A percentile compares a stretch with the other conserved stretches of the same genome.
These are phyloP conservation scores for Brettanomyces custersianus DNA, from an alignment of 805 yeast genomes.

Conservation along the genomic window DNA sequence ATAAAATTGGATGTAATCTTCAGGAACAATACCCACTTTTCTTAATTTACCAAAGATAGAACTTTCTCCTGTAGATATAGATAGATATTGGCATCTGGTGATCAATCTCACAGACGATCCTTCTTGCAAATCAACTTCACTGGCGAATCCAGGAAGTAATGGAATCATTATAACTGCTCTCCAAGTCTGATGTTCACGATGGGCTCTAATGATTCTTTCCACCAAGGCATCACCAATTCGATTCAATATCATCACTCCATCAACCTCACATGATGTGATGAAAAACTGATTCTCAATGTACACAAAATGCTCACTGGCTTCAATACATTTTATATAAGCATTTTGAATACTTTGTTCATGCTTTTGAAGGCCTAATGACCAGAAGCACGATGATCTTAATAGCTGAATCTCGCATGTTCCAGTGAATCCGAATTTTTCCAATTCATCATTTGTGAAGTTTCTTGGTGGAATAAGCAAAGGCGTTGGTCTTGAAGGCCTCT, in stretches of 20 bases:
- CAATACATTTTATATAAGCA: conserved; percentile 86
- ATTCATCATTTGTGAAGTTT: conserved; percentile 68
- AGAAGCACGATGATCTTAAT: conserved; percentile 78
- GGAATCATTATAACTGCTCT: conserved; percentile 88
- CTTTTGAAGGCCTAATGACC: conserved; percentile 87
- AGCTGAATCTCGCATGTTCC: conserved; percentile 93
- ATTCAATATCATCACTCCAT: conserved; percentile 77
- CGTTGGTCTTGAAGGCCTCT: conserved; percentile 88
- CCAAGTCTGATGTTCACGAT: conserved; percentile 71
- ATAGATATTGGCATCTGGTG: conserved; percentile 92
- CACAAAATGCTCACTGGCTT: conserved; percentile 84
- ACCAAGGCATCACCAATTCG: conserved; percentile 94
- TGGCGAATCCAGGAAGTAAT: conserved; percentile 94
- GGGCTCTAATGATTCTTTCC: conserved; percentile 89
- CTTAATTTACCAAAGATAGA: conserved; percentile 80
- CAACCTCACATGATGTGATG: conserved; percentile 79
- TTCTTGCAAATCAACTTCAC: conserved; percentile 86
- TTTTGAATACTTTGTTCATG: conserved; percentile 86
- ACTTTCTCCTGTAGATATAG: conserved; percentile 82
- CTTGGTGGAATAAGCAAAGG: conserved; percentile 91
- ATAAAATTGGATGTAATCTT: conserved; percentile 83
- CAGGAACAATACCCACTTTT: conserved; percentile 76
- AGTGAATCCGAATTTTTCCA: conserved; percentile 46
- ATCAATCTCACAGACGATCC: conserved; percentile 94
- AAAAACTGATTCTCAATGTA: conserved; percentile 96